Percentiles rank a stretch among this genome's conserved stretches.
Evolutionary conservation across 1,139 yeast species (phyloP).

Genomic region (Debaryomyces singareniensis): DNA sequence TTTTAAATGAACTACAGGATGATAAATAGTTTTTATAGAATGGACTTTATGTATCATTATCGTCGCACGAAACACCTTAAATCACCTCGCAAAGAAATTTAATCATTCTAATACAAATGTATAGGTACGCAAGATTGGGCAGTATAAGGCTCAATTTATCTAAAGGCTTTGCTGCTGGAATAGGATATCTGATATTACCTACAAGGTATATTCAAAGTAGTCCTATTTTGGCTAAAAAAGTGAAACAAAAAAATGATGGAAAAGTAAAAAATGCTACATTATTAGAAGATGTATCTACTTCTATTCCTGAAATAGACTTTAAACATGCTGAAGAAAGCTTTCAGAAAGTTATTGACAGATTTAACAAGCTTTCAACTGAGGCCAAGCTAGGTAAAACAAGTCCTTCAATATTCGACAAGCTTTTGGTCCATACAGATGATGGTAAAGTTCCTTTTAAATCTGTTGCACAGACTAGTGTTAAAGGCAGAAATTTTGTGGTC

Average conservation of each 20-base stretch:
- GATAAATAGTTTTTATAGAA: too few species aligned
- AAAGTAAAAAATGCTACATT: constrained; percentile 13
- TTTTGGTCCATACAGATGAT: constrained; percentile 48
- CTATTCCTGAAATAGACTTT: constrained; percentile 23
- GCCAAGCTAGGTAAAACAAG: constrained; percentile 63
- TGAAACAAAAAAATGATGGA: constrained; percentile 12
- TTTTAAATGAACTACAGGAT: constrained; percentile 5
- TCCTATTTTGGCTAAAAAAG: constrained; percentile 8
- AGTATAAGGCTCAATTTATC: too few species aligned
- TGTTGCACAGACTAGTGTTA: constrained; percentile 70
- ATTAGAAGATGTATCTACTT: constrained; percentile 6
- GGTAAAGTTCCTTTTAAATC: constrained; percentile 46
- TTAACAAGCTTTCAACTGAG: constrained; percentile 52
- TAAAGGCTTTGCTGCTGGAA: too few species aligned
- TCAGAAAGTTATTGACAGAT: constrained; percentile 43
- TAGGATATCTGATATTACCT: too few species aligned
- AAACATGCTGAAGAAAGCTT: constrained; percentile 41
- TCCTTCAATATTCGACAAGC: constrained; percentile 58
- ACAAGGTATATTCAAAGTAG: constrained; percentile 5
- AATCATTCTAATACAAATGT: too few species aligned
- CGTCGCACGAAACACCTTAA: too few species aligned
- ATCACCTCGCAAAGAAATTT: too few species aligned
- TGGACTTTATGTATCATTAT: too few species aligned
- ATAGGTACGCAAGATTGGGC: too few species aligned
- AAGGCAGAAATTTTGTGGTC: constrained; percentile 63